Conservation (phyloP, 768 basidiomycete species). For the Butyriboletus loyo region DNA sequence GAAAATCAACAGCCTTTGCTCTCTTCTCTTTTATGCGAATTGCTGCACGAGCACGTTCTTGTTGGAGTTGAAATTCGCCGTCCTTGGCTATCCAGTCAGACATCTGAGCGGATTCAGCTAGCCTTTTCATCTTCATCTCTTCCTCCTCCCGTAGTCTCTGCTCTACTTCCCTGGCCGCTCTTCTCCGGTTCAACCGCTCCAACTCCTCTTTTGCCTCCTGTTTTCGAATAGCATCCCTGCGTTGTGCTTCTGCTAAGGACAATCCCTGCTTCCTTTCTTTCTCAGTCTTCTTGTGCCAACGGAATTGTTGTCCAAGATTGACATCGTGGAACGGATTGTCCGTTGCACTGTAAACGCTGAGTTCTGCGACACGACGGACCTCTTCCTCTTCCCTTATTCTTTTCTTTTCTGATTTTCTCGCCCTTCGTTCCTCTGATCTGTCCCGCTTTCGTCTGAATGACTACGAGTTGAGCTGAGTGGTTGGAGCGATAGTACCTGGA, state of each 20-base stretch:
- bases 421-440: constrained; percentile 81
- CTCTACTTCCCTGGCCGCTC: constrained; percentile 92
- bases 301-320: constrained; percentile 93
- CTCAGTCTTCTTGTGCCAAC: constrained; percentile 98
- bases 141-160: constrained; percentile 88
- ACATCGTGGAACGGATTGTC: constrained; percentile 99
- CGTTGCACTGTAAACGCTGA: constrained; percentile 92
- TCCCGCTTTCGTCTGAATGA: constrained; percentile 70
- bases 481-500: not conserved
- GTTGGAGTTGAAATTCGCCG: constrained; percentile 94
- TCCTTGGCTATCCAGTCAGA: constrained; percentile 97
- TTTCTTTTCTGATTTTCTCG: constrained; percentile 86
- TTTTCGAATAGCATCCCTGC: constrained; percentile 72
- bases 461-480: constrained; percentile 2
- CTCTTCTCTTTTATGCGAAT: constrained; percentile 95
- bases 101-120: constrained; percentile 96
- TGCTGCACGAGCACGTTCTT: constrained; percentile 84
- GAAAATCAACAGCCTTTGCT: constrained; percentile 97
- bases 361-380: constrained; percentile 86
- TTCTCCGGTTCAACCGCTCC: constrained; percentile 82
- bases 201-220: constrained; percentile 95
- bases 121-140: constrained; percentile 79
- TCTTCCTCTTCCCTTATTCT: constrained; percentile 83
- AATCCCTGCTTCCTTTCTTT: constrained; percentile 91
- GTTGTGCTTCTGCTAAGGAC: constrained; percentile 71